A percentile compares a stretch with the other conserved stretches of the same genome.
Conservation (phyloP, 73 alveolate species). For the Paramecium sonneborni region DNA sequence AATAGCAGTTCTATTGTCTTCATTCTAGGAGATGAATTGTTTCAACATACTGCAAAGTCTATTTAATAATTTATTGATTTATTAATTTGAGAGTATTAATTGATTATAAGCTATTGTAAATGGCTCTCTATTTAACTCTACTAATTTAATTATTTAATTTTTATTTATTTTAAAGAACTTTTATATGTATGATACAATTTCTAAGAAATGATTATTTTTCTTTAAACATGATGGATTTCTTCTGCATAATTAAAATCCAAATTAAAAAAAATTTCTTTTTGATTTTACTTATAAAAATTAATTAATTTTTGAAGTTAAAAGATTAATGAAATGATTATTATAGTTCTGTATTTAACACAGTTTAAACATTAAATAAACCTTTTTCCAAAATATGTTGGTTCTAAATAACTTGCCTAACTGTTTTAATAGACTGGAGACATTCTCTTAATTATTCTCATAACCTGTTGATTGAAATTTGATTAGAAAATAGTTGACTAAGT, state of each 20-base stretch:
- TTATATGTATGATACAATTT: not conserved
- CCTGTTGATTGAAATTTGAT: not conserved
- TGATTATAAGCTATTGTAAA: not conserved
- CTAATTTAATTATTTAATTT: not conserved
- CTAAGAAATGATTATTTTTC: not conserved
- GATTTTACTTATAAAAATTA: not conserved
- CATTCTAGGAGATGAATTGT: not conserved
- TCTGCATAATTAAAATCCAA: not conserved
- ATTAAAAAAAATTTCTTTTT: not conserved
- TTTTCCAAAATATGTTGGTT: not conserved
- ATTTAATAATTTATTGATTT: not conserved
- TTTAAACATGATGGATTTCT: not conserved
- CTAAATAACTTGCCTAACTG: not conserved
- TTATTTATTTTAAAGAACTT: not conserved
- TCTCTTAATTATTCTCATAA: not conserved
- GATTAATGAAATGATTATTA: not conserved
- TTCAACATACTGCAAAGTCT: not conserved
- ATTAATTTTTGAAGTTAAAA: not conserved
- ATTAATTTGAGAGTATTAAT: not conserved
- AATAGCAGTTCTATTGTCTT: not conserved
- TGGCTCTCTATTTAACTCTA: not conserved
- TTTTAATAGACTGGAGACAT: not conserved
- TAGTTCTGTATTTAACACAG: not conserved
- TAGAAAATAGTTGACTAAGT: not conserved
- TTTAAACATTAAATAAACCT: not conserved